Base-by-base conservation (phyloP, 768 basidiomycete genomes). In the Amanita pseudoporphyria region DNA sequence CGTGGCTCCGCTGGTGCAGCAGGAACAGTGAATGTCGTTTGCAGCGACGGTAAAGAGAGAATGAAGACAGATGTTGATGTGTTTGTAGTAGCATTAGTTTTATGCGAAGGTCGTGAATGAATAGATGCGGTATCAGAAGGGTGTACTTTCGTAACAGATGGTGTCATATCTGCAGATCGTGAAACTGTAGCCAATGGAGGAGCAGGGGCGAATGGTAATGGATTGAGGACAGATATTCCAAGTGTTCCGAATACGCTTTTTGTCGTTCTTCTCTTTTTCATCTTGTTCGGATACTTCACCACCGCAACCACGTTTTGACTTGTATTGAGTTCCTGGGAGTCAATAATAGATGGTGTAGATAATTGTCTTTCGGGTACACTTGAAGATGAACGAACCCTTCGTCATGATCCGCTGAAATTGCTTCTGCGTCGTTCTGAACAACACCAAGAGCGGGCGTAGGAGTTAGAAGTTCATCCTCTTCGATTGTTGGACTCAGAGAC, bases 181-280 rank as follows among this genome's bases (percentile, higher is more conserved):
- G 57, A 62, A 46, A 62, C 64, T 36, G 57, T 56, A 19, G 61
- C 37, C 7, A 52, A 56, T 24, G 52, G 59, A 24, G 49, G 52
- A 21, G 50, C 31, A 16, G 52, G 48, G 1, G 61, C 53, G 3
- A 69, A 49, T 1, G 71, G 51, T 0, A 66, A 50, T 2, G 82
- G 77, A 55, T 77, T 84, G 22, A 82, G 67, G 26, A 83, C 72
- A 1, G 84, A 83, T 43, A 86, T 79, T 0, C 84, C 84, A 4
- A 88, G 64, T 0, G 81, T 77, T 19, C 83, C 82, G 55, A 88
- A 85, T 1, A 89, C 81, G 54, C 82, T 84, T 54, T 71, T 81
- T 3, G 77, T 65, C 2, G 71, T 78, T 21, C 14, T 43, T 26
- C 74, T 73, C 22, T 70, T 65, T 38, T 53, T 42, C 49, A 36